A percentile compares a stretch with the other conserved stretches of the same genome.
Evolutionary conservation across 306 rosid genomes (phyloP).

Genomic region (Ceratonia siliqua): DNA sequence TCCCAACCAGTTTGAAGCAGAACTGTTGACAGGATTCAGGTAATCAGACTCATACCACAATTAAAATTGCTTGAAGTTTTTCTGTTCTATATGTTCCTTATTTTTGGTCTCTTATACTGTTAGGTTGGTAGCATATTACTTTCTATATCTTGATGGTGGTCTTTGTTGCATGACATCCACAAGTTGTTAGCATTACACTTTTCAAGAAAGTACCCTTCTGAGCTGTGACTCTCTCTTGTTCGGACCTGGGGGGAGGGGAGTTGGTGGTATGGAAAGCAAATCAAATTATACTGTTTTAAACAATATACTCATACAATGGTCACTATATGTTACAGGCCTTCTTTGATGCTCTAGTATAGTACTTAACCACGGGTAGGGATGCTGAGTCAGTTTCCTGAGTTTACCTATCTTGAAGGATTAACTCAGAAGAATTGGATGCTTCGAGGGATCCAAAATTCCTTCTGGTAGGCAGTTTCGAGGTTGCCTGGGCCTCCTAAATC

Average conservation of each 20-base stretch:
- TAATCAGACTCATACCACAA: slow-evolving; percentile 44
- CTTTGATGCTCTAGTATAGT: too few relatives aligned
- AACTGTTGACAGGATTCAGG: slow-evolving; percentile 75
- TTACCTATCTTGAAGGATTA: too few relatives aligned
- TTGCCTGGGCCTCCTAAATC: too few relatives aligned
- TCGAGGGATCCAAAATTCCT: too few relatives aligned
- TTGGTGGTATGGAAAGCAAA: background rate
- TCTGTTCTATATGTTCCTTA: slow-evolving; percentile 3
- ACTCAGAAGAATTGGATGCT: too few relatives aligned
- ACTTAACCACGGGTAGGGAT: too few relatives aligned
- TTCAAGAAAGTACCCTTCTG: background rate
- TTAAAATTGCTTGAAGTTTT: slow-evolving; percentile 21
- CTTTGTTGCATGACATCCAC: background rate
- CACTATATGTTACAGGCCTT: too few relatives aligned
- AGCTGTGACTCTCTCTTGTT: background rate
- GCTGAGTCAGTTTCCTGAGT: too few relatives aligned
- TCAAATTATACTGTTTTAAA: background rate
- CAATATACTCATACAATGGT: too few relatives aligned
- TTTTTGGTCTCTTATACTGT: background rate
- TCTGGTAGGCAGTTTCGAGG: too few relatives aligned
- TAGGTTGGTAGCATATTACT: background rate
- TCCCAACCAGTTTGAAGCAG: slow-evolving; percentile 98
- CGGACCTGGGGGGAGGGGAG: background rate
- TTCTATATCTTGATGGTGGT: background rate
- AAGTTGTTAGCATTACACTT: background rate